phyloP scores from a whole-genome alignment of 208 protist genomes.

The Leishmania tropica region DNA sequence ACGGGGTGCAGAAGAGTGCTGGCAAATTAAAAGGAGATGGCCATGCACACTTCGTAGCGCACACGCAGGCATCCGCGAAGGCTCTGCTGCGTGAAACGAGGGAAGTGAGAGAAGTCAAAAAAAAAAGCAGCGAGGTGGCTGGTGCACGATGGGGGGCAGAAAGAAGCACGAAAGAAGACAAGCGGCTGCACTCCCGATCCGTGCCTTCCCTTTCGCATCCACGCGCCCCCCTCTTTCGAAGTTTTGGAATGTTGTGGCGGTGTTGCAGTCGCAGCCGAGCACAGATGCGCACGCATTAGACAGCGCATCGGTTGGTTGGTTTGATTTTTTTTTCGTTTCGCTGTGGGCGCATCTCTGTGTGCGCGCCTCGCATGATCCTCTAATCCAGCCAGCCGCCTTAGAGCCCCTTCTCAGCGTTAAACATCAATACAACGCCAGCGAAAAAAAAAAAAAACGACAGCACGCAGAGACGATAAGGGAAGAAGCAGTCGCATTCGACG shows the following conservation, averaged over 20 bases:
- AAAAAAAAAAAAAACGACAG: not conserved
- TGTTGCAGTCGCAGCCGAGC: not conserved
- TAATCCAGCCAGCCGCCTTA: not conserved
- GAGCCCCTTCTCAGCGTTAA: not conserved
- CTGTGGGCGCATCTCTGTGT: not conserved
- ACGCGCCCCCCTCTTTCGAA: not conserved
- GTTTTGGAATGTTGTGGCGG: not conserved
- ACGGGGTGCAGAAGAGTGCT: not conserved
- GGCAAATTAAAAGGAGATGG: not conserved
- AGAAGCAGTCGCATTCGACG: not conserved
- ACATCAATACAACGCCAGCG: not conserved
- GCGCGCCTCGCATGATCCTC: not conserved
- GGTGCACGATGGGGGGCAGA: not conserved
- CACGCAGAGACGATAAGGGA: not conserved
- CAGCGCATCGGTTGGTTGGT: not conserved
- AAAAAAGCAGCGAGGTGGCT: not conserved
- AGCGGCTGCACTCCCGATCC: not conserved
- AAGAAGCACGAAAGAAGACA: not conserved
- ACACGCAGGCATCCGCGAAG: no score
- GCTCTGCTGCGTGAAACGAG: not conserved
- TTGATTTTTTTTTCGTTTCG: not conserved
- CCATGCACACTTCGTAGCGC: no score
- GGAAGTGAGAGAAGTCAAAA: not conserved
- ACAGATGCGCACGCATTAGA: not conserved
- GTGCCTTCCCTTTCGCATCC: not conserved